Percentiles rank a stretch among this genome's conserved stretches.
Evolutionary conservation across 495 filamentous ascomycete genomes (phyloP).

Genomic region (Amniculicola lignicola): DNA sequence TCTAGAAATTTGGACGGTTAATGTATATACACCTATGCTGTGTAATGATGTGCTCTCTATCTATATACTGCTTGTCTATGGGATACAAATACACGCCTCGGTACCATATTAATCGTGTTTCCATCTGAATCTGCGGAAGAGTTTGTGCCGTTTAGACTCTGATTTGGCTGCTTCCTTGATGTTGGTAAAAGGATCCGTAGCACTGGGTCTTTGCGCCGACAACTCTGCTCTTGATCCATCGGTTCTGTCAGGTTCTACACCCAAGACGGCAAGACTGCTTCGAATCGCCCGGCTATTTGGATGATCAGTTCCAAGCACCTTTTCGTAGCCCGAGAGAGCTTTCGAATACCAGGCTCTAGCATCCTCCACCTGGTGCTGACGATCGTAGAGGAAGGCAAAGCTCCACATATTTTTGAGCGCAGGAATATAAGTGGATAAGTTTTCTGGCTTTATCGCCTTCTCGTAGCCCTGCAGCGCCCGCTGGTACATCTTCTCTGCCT

Average conservation of each 20-base stretch:
- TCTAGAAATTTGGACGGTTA: too few relatives aligned
- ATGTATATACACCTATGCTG: too few relatives aligned
- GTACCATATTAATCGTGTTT: neutral
- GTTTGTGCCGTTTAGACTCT: neutral
- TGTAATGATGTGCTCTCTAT: neutral
- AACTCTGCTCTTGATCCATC: constrained; percentile 8
- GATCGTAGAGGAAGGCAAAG: constrained; percentile 4
- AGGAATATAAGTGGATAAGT: constrained; percentile 9
- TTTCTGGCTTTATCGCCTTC: constrained; percentile 14
- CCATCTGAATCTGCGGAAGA: neutral
- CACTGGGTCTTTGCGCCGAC: constrained; percentile 2
- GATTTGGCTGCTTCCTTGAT: neutral
- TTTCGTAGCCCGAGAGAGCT: constrained; percentile 16
- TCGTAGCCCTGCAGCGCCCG: too few relatives aligned
- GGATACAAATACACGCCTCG: neutral
- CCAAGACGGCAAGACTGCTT: constrained; percentile 12
- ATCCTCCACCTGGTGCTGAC: constrained; percentile 2
- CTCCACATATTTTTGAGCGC: constrained; percentile 5
- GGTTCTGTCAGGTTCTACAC: constrained; percentile 7
- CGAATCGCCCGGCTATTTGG: constrained; percentile 1
- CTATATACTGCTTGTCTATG: neutral
- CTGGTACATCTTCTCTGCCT: too few relatives aligned
- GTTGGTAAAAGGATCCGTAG: neutral
- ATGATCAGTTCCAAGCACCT: constrained; percentile 7
- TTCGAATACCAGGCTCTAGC: constrained; percentile 12